Percentiles rank a stretch among this genome's conserved stretches.
Evolutionary conservation across 441 rosid species (phyloP).

Genomic region (Gossypium lobatum): DNA sequence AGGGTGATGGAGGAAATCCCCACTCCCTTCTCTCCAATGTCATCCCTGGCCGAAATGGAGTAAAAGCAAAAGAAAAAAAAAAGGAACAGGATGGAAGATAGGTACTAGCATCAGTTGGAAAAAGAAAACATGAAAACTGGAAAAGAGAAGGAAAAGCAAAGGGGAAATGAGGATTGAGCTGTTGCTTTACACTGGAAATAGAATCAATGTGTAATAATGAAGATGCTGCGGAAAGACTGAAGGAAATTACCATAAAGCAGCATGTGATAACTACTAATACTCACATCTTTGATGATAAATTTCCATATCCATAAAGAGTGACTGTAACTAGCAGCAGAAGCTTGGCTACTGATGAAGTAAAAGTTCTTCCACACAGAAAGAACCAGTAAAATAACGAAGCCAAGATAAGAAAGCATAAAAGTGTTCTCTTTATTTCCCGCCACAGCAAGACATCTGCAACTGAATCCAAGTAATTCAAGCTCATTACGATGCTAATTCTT

Average conservation of each 20-base stretch:
- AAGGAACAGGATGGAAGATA: neutral
- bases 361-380: constrained; percentile 64
- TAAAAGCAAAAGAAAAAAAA: neutral
- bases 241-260: constrained; percentile 7
- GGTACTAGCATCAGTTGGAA: neutral
- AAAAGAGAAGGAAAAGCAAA: neutral
- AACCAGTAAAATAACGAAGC: constrained; percentile 67
- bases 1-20: neutral
- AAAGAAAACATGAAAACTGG: neutral
- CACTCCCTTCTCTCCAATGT: neutral
- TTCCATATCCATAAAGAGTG: constrained; percentile 49
- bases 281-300: constrained; percentile 58
- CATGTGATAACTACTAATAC: constrained; percentile 23
- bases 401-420: constrained; percentile 46
- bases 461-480: constrained; percentile 36
- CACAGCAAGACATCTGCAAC: constrained; percentile 88
- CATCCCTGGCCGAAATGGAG: neutral
- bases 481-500: neutral
- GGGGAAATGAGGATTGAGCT: neutral
- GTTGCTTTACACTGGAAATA: neutral
- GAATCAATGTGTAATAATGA: constrained; percentile 4
- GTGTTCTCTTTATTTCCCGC: constrained; percentile 87
- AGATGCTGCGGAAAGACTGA: neutral
- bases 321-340: constrained; percentile 50
- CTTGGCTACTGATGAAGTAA: constrained; percentile 62